Evolutionary conservation across 2,329 filamentous ascomycete species (phyloP).

Genomic region (Fusarium sulawesiense): DNA sequence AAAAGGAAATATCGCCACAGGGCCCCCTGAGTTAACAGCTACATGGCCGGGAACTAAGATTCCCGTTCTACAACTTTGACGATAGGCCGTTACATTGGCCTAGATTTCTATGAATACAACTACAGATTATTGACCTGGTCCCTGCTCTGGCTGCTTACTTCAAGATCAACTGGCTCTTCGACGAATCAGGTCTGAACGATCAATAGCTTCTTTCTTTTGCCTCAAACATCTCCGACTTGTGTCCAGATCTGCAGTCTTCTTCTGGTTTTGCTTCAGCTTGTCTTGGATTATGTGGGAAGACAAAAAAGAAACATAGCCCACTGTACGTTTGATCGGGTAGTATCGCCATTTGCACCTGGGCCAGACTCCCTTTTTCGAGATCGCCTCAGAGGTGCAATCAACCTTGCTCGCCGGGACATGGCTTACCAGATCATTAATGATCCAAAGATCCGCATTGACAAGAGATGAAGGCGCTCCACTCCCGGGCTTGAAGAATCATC

Average conservation of each 20-base stretch:
- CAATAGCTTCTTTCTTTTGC: conserved; percentile 15
- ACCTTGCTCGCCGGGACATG: conserved; percentile 3
- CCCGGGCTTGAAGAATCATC: conserved; percentile 11
- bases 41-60: conserved; percentile 7
- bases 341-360: not conserved
- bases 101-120: conserved; percentile 2
- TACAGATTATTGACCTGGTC: conserved; percentile 18
- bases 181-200: conserved; percentile 21
- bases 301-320: not conserved
- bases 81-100: conserved; percentile 30
- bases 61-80: conserved; percentile 19
- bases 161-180: conserved; percentile 3
- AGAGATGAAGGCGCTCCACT: conserved; percentile 21
- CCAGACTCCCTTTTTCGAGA: conserved; percentile 12
- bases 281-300: not conserved
- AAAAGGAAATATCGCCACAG: conserved; percentile 15
- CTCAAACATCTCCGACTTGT: conserved; percentile 14
- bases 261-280: conserved; percentile 12
- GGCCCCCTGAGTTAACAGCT: conserved; percentile 15
- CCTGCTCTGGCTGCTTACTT: conserved; percentile 29
- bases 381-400: conserved; percentile 15
- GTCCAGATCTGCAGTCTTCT: conserved; percentile 8
- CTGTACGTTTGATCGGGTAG: conserved; percentile 1
- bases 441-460: conserved; percentile 6
- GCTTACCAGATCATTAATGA: conserved; percentile 18